Evolutionary conservation across 2,329 filamentous ascomycete genomes (phyloP).

Genomic region (Arthrobotrys sinensis): DNA sequence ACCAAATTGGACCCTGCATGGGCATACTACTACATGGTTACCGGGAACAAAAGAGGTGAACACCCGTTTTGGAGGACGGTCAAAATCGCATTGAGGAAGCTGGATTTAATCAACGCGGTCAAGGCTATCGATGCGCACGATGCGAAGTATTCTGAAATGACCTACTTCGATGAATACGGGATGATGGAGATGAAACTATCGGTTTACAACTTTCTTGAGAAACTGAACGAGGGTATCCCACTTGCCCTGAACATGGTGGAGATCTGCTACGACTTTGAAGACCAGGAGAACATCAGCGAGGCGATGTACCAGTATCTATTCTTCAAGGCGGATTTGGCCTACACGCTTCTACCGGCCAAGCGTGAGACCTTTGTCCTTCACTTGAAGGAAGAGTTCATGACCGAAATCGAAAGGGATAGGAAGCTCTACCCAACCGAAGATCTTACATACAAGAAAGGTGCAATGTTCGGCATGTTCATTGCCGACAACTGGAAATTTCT

Average conservation of each 20-base stretch:
- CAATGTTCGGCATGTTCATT: conserved; percentile 25
- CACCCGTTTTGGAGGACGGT: conserved; percentile 20
- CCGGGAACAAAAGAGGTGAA: conserved; percentile 17
- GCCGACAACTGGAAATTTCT: conserved; percentile 16
- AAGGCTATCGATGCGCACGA: conserved; percentile 1
- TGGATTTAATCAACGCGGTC: conserved; percentile 15
- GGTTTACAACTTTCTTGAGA: conserved; percentile 15
- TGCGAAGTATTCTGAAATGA: background rate
- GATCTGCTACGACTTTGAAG: background rate
- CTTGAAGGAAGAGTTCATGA: background rate
- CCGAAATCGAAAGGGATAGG: conserved; percentile 1
- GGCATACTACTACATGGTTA: conserved; percentile 38
- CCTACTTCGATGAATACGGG: background rate
- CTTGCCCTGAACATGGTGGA: conserved; percentile 18
- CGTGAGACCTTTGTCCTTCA: background rate
- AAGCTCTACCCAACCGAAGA: background rate
- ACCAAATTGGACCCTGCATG: background rate
- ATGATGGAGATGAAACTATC: conserved; percentile 24
- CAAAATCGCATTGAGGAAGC: background rate
- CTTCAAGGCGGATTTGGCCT: conserved; percentile 31
- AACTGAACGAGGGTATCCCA: conserved; percentile 7
- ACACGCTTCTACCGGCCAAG: background rate
- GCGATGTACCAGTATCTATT: conserved; percentile 37
- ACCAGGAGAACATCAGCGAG: background rate
- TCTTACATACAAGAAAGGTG: conserved; percentile 10